Percentiles rank a stretch among this genome's conserved stretches.
Conservation (phyloP, 2,329 filamentous ascomycete species). For the Elsinoe australis region DNA sequence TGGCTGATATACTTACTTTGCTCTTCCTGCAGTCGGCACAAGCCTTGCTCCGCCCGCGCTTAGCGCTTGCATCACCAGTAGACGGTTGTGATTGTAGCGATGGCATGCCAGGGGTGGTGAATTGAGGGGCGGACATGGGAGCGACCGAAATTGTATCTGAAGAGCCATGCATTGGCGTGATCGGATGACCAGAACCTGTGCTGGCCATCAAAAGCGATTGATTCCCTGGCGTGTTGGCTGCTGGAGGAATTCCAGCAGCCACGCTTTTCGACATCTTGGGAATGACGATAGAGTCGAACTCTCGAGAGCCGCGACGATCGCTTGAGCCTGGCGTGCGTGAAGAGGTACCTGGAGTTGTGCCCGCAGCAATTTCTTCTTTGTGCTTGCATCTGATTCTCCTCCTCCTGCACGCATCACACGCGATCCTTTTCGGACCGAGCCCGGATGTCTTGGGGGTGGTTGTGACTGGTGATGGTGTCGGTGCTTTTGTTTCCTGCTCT, state of each 20-base stretch:
- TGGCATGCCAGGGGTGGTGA: conserved; percentile 17
- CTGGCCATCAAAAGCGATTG: not conserved
- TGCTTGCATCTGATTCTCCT: conserved; percentile 57
- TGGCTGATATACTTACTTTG: conserved; percentile 47
- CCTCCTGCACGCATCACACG: conserved; percentile 56
- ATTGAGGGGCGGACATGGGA: not conserved
- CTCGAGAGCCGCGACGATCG: conserved; percentile 9
- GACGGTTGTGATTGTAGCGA: conserved; percentile 11
- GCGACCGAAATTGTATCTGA: conserved; percentile 10
- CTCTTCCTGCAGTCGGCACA: conserved; percentile 60
- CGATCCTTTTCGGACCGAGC: conserved; percentile 52
- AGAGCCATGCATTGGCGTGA: not conserved
- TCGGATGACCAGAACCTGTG: not conserved
- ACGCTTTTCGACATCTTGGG: conserved; percentile 14
- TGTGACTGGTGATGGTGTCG: conserved; percentile 34
- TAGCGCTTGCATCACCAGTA: conserved; percentile 21
- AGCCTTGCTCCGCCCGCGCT: conserved; percentile 49
- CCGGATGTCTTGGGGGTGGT: conserved; percentile 50
- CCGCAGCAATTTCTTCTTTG: conserved; percentile 44
- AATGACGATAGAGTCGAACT: conserved; percentile 14
- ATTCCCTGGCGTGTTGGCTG: not conserved
- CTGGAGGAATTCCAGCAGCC: conserved; percentile 16
- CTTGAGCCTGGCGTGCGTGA: conserved; percentile 14
- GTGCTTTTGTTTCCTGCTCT: conserved; percentile 20
- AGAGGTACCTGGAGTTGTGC: not conserved